These are phyloP conservation scores for Arxiozyma bovina DNA, from an alignment of 1,139 yeast species.

Conservation along the genomic window DNA sequence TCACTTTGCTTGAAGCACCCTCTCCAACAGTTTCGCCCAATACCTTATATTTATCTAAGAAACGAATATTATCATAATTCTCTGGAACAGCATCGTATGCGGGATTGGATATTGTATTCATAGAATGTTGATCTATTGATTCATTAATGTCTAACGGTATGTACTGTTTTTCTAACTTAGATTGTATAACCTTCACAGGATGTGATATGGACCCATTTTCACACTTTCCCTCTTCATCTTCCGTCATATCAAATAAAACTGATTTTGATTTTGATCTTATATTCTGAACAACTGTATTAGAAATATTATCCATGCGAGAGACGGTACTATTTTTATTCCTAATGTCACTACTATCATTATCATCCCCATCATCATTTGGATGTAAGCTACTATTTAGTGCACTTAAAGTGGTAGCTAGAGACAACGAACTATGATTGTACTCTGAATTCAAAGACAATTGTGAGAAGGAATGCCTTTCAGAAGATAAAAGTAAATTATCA, in stretches of 20 bases:
- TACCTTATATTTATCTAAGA: constrained; percentile 48
- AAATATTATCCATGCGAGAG: background rate
- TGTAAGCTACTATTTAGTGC: background rate
- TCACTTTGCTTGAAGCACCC: constrained; percentile 74
- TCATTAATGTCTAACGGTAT: background rate
- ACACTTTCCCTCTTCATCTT: background rate
- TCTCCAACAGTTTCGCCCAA: constrained; percentile 55
- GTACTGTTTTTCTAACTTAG: background rate
- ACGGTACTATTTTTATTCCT: no score
- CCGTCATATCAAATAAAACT: background rate
- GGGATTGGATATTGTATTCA: background rate
- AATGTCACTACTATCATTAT: no score
- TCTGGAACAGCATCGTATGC: background rate
- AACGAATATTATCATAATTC: background rate
- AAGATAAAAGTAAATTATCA: background rate
- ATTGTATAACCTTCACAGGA: constrained; percentile 17
- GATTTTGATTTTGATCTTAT: background rate
- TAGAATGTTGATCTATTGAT: background rate
- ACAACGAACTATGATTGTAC: constrained; percentile 1
- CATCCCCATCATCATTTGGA: background rate
- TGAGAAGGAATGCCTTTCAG: constrained; percentile 1
- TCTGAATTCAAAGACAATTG: constrained; percentile 1
- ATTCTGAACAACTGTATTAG: background rate
- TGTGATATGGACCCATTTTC: constrained; percentile 9
- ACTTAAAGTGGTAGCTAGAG: background rate